Conservation (phyloP, 2,329 filamentous ascomycete genomes). For the Aspergillus fumigatiaffinis region DNA sequence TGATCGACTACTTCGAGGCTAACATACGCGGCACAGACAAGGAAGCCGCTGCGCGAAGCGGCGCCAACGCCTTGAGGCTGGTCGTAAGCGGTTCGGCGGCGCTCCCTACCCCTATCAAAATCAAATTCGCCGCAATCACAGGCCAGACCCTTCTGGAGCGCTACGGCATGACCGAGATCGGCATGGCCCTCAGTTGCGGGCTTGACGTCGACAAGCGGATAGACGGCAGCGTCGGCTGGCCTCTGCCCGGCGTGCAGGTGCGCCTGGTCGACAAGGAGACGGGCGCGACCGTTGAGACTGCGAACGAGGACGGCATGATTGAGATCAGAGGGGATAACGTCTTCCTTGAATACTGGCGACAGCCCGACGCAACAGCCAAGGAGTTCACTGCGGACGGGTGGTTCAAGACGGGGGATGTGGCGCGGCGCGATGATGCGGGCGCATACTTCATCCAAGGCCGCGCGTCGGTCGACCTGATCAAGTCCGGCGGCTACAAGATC, state of each 20-base stretch:
- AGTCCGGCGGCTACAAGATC: constrained; percentile 55
- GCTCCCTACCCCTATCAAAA: constrained; percentile 40
- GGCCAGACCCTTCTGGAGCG: constrained; percentile 44
- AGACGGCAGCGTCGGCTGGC: constrained; percentile 49
- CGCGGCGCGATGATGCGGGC: constrained; percentile 30
- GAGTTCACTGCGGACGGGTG: constrained; percentile 48
- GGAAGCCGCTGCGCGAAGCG: constrained; percentile 30
- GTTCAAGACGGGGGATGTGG: constrained; percentile 49
- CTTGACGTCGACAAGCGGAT: constrained; percentile 37
- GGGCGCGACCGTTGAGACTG: constrained; percentile 24
- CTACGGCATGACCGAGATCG: constrained; percentile 52
- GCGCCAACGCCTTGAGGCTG: constrained; percentile 34
- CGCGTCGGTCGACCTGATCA: constrained; percentile 52
- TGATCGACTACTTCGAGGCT: constrained; percentile 44
- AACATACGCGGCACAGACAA: constrained; percentile 33
- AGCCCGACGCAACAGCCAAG: constrained; percentile 43
- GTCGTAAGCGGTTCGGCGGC: constrained; percentile 43
- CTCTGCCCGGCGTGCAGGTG: constrained; percentile 46
- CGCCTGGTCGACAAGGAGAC: constrained; percentile 42
- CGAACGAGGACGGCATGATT: constrained; percentile 41
- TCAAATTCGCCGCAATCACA: constrained; percentile 39
- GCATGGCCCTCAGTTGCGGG: constrained; percentile 46
- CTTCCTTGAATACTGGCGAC: constrained; percentile 42
- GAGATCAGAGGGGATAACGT: constrained; percentile 42
- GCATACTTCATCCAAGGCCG: constrained; percentile 53